A percentile compares a stretch with the other conserved stretches of the same genome.
phyloP scores from a whole-genome alignment of 148 eudicot genomes.

The Drosera capensis region DNA sequence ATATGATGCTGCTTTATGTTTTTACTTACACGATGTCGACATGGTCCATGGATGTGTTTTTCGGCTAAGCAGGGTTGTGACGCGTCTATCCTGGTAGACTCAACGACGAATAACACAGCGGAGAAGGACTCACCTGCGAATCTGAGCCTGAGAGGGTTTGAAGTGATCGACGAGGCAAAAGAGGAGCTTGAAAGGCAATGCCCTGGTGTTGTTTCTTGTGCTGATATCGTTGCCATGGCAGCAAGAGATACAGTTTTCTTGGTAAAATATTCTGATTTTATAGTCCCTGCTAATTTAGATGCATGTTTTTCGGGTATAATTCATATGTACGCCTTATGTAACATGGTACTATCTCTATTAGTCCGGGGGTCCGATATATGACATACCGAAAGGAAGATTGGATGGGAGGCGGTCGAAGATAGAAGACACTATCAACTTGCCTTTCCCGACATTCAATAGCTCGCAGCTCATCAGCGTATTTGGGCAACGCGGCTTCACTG shows the following conservation, averaged over 20 bases:
- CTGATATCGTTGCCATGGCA: conserved; percentile 80
- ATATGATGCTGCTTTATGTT: background rate
- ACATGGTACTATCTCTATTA: conserved; percentile 3
- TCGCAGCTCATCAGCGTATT: conserved; percentile 49
- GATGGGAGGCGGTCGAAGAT: conserved; percentile 79
- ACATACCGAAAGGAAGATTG: conserved; percentile 76
- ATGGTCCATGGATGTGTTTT: background rate
- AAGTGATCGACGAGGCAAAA: conserved; percentile 52
- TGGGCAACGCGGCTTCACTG: conserved; percentile 53
- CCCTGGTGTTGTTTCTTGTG: conserved; percentile 83
- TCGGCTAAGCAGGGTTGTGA: conserved; percentile 61
- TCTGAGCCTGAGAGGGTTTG: conserved; percentile 69
- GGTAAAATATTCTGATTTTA: conserved; percentile 15
- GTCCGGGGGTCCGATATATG: conserved; percentile 84
- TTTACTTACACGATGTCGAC: background rate
- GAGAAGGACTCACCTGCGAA: conserved; percentile 93
- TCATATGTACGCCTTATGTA: background rate
- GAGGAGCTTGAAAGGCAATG: conserved; percentile 47
- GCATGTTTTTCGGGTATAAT: conserved; percentile 1
- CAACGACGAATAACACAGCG: conserved; percentile 64
- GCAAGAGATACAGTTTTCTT: conserved; percentile 79
- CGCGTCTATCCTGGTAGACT: conserved; percentile 65
- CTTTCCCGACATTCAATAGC: conserved; percentile 47
- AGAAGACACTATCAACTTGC: conserved; percentile 65
- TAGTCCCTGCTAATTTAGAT: background rate